Base-by-base conservation (phyloP, 1,139 yeast species). In the Kodamaea fungicola region DNA sequence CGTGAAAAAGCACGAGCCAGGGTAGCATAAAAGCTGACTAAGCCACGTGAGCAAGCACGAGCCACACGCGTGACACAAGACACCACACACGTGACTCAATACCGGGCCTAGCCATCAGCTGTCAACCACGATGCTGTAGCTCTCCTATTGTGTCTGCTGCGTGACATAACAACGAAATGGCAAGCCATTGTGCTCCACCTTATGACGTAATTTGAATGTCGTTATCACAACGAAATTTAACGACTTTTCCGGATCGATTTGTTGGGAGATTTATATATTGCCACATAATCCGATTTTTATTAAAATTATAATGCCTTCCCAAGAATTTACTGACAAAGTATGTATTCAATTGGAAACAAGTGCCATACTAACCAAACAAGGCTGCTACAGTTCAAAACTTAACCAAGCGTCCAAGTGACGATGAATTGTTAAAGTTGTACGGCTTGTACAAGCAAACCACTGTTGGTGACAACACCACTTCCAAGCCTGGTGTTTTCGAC, bases 381-480 rank as follows among this genome's bases (percentile, higher is more conserved):
- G 96, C 97, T 46, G 80, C 75, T 47, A 80, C 86, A 42, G 96
- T 87, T 54, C 81, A 83, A 64, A 69, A 74, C 52, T 72, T 90
- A 52, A 72, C 89, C 52, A 71, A 75, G 48, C 84, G 86, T 63
- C 97, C 97, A 52, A 62, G 70, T 51, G 92, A 88, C 63, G 95
- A 87, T 56, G 97, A 90, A 64, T 73, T 89, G 61, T 77, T 92
- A 58, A 70, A 76, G 52, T 71, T 84, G 55, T 92, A 92, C 71
- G 97, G 94, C 31, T 76, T 92, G 56, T 92, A 76, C 83, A 92
- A 92, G 71, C 98, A 92, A 71, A 95, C 97, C 49, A 90, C 97
- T 33, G 83, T 83, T 42, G 98, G 98, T 50, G 98, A 92, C 76
- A 86, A 86, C 74, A 76, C 73, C 62, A 84, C 95, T 44, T 68